phyloP scores from a whole-genome alignment of 371 early-diverging fungal genomes.

The Apophysomyces elegans region DNA sequence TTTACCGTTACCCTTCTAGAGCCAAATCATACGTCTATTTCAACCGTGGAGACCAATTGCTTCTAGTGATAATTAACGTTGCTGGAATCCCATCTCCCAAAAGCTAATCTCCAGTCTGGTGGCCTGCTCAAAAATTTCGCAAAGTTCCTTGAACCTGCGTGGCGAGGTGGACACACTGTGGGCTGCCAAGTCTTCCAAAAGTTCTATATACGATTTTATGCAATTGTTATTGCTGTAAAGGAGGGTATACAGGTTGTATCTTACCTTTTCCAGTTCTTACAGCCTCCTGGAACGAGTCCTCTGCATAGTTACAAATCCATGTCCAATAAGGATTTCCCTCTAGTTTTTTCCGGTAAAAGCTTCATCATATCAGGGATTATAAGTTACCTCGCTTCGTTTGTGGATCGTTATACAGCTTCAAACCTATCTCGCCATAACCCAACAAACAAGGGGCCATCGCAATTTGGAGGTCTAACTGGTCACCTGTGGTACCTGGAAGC shows the following conservation, averaged over 20 bases:
- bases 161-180: slow-evolving; percentile 55
- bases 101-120: slow-evolving; percentile 72
- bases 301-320: slow-evolving; percentile 80
- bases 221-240: neutral
- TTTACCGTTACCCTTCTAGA: neutral
- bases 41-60: neutral
- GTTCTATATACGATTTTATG: slow-evolving; percentile 28
- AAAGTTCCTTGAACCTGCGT: slow-evolving; percentile 62
- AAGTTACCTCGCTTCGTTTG: slow-evolving; percentile 56
- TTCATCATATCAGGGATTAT: neutral
- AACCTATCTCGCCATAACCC: slow-evolving; percentile 85
- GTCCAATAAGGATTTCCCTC: slow-evolving; percentile 82
- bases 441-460: slow-evolving; percentile 84
- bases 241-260: neutral
- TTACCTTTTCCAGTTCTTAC: slow-evolving; percentile 64
- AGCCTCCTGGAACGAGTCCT: slow-evolving; percentile 67
- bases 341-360: slow-evolving; percentile 3
- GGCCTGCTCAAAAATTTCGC: slow-evolving; percentile 72
- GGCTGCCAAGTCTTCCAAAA: slow-evolving; percentile 53
- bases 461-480: slow-evolving; percentile 73
- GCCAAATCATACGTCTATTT: neutral
- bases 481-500: slow-evolving; percentile 61
- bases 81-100: slow-evolving; percentile 71
- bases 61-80: slow-evolving; percentile 8
- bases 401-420: slow-evolving; percentile 65